Conservation (phyloP, 148 eudicot genomes). For the Beta vulgaris region DNA sequence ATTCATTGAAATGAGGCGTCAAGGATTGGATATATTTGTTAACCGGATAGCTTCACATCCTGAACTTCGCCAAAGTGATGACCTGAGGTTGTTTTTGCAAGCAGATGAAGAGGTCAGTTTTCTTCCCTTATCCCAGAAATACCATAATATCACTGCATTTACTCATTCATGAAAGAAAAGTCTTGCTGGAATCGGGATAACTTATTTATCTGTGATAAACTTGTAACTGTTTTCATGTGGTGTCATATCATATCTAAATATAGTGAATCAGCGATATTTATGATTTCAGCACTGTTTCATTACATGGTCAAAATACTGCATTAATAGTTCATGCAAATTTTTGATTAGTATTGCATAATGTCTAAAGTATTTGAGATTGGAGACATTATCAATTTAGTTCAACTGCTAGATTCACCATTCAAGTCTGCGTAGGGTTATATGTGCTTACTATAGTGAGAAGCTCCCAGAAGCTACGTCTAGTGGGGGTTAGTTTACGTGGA, state of each 20-base stretch:
- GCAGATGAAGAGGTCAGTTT: conserved; percentile 89
- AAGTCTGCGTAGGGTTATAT: not conserved
- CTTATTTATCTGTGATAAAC: too few relatives aligned
- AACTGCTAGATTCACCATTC: not conserved
- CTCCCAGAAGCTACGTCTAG: not conserved
- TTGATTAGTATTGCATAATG: not conserved
- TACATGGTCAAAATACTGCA: not conserved
- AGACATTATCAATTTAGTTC: not conserved
- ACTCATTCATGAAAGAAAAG: not conserved
- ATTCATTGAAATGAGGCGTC: conserved; percentile 97
- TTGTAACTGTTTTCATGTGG: not conserved
- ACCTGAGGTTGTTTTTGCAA: conserved; percentile 82
- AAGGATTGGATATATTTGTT: conserved; percentile 83
- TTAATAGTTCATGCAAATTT: not conserved
- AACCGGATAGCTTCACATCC: conserved; percentile 88
- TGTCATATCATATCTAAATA: too few relatives aligned
- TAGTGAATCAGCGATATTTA: not conserved
- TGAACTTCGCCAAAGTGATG: conserved; percentile 85
- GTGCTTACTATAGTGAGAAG: too few relatives aligned
- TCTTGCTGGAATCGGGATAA: conserved; percentile 8
- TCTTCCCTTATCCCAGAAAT: conserved; percentile 15
- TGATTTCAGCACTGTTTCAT: not conserved
- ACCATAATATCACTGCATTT: not conserved
- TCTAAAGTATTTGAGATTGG: not conserved
- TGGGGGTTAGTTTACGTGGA: too few relatives aligned